Evolutionary conservation across 179 eudicot species (phyloP), one percentile per base, ranked within the genome.

Genomic region (Vitellaria paradoxa): DNA sequence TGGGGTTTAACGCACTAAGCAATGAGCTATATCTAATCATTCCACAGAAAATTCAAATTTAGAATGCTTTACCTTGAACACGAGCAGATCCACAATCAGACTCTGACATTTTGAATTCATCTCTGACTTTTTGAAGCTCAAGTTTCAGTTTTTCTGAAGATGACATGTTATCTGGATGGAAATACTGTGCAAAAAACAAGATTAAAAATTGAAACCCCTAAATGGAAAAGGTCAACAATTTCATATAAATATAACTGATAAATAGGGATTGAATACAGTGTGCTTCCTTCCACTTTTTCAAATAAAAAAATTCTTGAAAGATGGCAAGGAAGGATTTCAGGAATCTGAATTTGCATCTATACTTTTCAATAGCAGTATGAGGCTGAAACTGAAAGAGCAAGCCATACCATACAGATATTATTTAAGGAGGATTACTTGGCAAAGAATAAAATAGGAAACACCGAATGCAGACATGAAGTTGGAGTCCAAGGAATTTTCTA

Each of bases 51-150:
- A 68, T 56, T 5, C 42, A 42, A 72, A 67, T 60, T 50, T 50
- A 72, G 46, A 70, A 20, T 52, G 63, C 45, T 76, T 81, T 87
- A 96, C 99, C 89, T 86, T 96, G 99, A 81, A 93, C 99, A 66
- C 94, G 97, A 83, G 97, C 77, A 75, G 99, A 96, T 76, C 99
- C 99, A 85, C 98, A 96, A 82, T 96, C 99, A 72, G 99, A 88
- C 72, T 93, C 99, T 7, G 91, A 88, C 89, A 91, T 88, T 84
- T 93, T 96, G 76, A 93, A 93, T 80, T 93, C 97, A 53, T 96
- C 96, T 79, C 97, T 88, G 23, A 96, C 90, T 74, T 80, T 85
- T 72, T 87, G 81, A 77, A 96, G 90, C 86, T 91, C 87, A 67
- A 93, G 68, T 90, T 91, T 93, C 80, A 90, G 76, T 84, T 93